Evolutionary conservation across 1,139 yeast genomes (phyloP), one percentile per base, ranked within the genome.

Genomic region (Geotrichum europaeum): DNA sequence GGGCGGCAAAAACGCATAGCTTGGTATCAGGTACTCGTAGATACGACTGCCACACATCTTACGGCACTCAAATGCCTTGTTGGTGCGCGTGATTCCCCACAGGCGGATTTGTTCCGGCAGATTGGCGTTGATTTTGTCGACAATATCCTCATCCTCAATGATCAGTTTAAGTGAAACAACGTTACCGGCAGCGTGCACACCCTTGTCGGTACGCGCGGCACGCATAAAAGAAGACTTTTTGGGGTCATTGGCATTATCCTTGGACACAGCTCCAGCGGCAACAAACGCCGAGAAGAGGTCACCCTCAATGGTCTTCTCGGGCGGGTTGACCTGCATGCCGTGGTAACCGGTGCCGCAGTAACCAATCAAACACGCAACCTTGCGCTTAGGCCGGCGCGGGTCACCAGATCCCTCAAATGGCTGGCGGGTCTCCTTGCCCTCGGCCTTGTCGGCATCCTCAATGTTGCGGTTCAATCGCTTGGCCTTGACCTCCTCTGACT

Each of bases 141-240:
- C 79, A 59, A 92, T 81, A 60, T 88, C 87, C n/a, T 81, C 82
- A 69, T 92, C 98, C 72, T 92, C 97, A 62, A 92, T 82, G 68
- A 92, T 91, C 78, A 94, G 78, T 72, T 94, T 94, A 69, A 90
- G 79, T 9, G 96, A 88, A 53, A 95, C 84, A 36, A 94, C 91
- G 72, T 94, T 94, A 32, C 99, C 98, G 4, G 98, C 98, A 30
- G 99, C 99, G 75, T 94, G 99, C 18, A 94, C 99, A 64, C 99
- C 99, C 75, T 94, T 95, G 73, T 94, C 99, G 4, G 99, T 94
- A 74, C 99, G 81, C 3, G 99, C 99, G 54, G 98, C 96, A 69
- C 99, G 83, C 89, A 89, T 87, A 69, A 95, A 89, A 0, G 95
- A 92, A 60, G 86, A 85, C 72, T 94, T 94, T 72, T 89, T 91